These are phyloP conservation scores for Asterophora parasitica DNA, from an alignment of 768 basidiomycete genomes.

Conservation along the genomic window DNA sequence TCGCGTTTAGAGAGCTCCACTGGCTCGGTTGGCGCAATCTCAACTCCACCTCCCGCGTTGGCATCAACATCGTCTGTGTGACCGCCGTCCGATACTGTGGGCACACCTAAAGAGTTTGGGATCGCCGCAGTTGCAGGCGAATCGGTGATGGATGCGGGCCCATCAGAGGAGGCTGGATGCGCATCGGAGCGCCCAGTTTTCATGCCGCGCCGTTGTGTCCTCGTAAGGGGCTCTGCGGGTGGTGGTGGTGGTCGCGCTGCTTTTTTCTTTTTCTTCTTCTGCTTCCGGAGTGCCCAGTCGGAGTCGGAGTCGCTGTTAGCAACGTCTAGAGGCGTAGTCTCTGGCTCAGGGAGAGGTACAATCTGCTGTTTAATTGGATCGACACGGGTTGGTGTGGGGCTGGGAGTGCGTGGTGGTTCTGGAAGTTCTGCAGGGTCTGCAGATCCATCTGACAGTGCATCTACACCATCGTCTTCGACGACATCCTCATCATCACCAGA, in stretches of 20 bases:
- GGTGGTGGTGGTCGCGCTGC: neutral
- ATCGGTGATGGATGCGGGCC: neutral
- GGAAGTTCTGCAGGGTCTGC: neutral
- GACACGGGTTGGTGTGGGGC: constrained; percentile 3
- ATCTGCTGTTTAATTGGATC: neutral
- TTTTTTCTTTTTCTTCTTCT: constrained; percentile 13
- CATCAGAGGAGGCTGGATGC: neutral
- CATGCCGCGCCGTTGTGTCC: constrained; percentile 15
- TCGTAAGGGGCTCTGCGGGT: constrained; percentile 10
- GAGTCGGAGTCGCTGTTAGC: constrained; percentile 7
- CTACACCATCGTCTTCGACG: constrained; percentile 7
- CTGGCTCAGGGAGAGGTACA: neutral
- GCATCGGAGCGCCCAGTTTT: constrained; percentile 7
- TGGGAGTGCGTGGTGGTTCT: constrained; percentile 1
- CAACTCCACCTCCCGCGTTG: neutral
- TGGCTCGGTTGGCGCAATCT: constrained; percentile 2
- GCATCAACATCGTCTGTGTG: constrained; percentile 2
- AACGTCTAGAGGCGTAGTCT: neutral
- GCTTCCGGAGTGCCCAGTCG: constrained; percentile 4
- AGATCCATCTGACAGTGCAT: constrained; percentile 4
- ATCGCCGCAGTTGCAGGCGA: neutral
- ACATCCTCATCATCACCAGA: constrained; percentile 21
- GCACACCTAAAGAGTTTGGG: neutral
- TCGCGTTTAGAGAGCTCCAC: constrained; percentile 64
- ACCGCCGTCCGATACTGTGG: neutral